Base-by-base conservation (phyloP, 306 rosid species). In the Lathyrus oleraceus region DNA sequence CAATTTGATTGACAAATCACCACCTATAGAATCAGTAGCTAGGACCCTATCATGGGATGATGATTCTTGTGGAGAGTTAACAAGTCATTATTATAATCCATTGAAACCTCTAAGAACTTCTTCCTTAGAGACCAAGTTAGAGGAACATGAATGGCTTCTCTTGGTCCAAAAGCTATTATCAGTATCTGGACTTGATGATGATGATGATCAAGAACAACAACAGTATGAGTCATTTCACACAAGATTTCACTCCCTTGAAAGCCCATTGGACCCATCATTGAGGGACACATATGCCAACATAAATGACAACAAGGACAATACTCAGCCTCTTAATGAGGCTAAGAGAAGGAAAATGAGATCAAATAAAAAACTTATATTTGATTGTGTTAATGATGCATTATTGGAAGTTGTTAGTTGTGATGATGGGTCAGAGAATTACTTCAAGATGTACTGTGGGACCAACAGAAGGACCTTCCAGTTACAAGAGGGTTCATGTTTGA, bases 1-100 rank as follows among this genome's bases (percentile, higher is more conserved):
- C 47, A 95, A 87, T 73, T 89, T 91, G 76, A 91, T 95, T 54
- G 99, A 91, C 91, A 94, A 94, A 74, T 91, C 99, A 48, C 99
- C 96, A 40, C 99, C 83, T 28, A 94, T 95, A 81, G 99, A 79
- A 85, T 95, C 99, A 61, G 85, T 95, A 58, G 78, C 97, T 19
- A 81, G 99, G 73, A 95, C 90, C 35, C 78, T 86, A 15, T 84
- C 95, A 57, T 89, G 95, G 97, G 91, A 84, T 56, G 95, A 84
- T 51, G 95, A 83, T 65, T 71, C 92, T 32, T 74, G 87, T 66
- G 81, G 78, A 42, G 94, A 84, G 59, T 48, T 83, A 19, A 67
- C 88, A 61, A 76, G 81, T 36, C 81, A 86, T 4, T 82, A 78
- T 5, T 82, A 78, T 77, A 32, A 78, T 77, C 38, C 82, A 54